These are phyloP conservation scores for Petunia secreta DNA, from an alignment of 257 asterid genomes.

Conservation along the genomic window DNA sequence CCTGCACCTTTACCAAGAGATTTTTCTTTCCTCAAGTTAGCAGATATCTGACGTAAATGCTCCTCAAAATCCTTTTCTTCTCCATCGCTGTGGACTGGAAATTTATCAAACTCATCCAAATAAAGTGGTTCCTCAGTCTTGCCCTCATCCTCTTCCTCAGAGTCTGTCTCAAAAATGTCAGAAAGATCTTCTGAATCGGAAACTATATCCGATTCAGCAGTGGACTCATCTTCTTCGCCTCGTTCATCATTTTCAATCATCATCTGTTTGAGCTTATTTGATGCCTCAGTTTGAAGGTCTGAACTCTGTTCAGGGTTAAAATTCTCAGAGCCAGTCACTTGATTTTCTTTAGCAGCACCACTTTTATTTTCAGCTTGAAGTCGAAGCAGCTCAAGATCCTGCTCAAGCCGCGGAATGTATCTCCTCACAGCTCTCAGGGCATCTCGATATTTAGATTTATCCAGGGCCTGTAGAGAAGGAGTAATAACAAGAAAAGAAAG, in stretches of 20 bases:
- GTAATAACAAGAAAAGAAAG: conserved; percentile 8
- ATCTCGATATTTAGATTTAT: conserved; percentile 88
- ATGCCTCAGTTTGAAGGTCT: conserved; percentile 47
- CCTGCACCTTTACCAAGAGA: conserved; percentile 38
- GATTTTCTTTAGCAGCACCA: conserved; percentile 35
- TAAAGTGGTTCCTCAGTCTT: conserved; percentile 54
- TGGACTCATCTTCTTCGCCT: conserved; percentile 39
- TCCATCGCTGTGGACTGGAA: conserved; percentile 42
- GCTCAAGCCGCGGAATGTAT: conserved; percentile 84
- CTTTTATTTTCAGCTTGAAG: conserved; percentile 57
- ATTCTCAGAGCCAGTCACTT: conserved; percentile 33
- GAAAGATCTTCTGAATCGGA: conserved; percentile 82
- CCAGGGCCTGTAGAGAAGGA: conserved; percentile 72
- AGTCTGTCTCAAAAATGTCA: conserved; percentile 81
- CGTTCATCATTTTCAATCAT: conserved; percentile 47
- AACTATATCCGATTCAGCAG: conserved; percentile 42
- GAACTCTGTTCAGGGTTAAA: conserved; percentile 36
- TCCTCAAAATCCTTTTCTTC: conserved; percentile 66
- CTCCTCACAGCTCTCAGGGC: conserved; percentile 78
- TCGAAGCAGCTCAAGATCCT: conserved; percentile 72
- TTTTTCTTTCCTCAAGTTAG: conserved; percentile 61
- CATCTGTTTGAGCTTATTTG: conserved; percentile 61
- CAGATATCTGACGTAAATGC: conserved; percentile 64
- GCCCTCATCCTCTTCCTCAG: conserved; percentile 54
- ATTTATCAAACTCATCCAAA: conserved; percentile 73